Conservation (phyloP, 768 basidiomycete species). For the Calocera cornea region DNA sequence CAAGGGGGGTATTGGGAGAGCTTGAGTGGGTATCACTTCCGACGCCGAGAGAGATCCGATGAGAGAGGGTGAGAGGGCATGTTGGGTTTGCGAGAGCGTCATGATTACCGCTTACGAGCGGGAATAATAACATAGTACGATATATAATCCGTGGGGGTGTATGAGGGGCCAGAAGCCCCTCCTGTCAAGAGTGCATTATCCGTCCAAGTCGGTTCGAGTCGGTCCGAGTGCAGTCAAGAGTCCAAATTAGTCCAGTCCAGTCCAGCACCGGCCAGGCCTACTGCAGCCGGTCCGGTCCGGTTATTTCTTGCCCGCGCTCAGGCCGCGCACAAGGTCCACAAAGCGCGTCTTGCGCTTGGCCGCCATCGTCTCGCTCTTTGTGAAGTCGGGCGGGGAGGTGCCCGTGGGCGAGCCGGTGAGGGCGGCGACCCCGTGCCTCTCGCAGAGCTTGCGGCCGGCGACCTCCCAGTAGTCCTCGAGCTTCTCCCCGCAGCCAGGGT, state of each 20-base stretch:
- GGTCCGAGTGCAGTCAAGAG: no score
- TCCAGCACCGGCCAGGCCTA: no score
- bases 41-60: conserved; percentile 3
- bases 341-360: conserved; percentile 69
- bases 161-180: no score
- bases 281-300: no score
- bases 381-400: conserved; percentile 19
- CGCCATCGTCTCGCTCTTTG: conserved; percentile 34
- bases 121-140: not conserved
- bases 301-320: not conserved
- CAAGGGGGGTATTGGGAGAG: not conserved
- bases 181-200: not conserved
- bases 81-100: not conserved
- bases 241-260: not conserved
- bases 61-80: conserved; percentile 1
- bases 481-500: conserved; percentile 37
- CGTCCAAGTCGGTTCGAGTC: no score
- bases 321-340: conserved; percentile 42
- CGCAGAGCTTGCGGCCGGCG: conserved; percentile 68
- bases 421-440: conserved; percentile 49
- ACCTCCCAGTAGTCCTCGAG: conserved; percentile 73
- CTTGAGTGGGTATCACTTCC: conserved; percentile 5
- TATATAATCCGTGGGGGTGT: not conserved
- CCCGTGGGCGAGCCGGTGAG: conserved; percentile 3
- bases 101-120: conserved; percentile 3